phyloP scores from a whole-genome alignment of 1,284 basidiomycete species.

The Meira miltonrushii region DNA sequence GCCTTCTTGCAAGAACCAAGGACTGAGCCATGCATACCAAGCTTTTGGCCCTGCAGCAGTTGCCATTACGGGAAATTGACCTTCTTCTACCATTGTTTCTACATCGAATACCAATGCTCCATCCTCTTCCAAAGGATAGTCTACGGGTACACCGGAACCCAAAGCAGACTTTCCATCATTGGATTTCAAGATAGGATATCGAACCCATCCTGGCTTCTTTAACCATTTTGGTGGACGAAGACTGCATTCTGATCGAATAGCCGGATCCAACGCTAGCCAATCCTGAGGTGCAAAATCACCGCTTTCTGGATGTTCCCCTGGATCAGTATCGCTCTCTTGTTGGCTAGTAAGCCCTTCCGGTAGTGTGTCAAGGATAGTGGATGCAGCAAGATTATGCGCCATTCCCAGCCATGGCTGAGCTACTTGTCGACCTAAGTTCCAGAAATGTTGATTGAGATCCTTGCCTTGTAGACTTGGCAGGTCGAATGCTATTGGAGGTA shows the following conservation, averaged over 20 bases:
- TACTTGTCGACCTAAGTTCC: constrained; percentile 66
- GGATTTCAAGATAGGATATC: constrained; percentile 62
- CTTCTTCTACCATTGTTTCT: constrained; percentile 80
- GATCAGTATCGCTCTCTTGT: constrained; percentile 18
- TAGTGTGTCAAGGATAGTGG: constrained; percentile 60
- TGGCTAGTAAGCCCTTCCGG: constrained; percentile 50
- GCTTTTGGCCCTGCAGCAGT: constrained; percentile 74
- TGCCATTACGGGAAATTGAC: constrained; percentile 81
- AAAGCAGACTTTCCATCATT: constrained; percentile 27
- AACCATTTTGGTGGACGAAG: constrained; percentile 66
- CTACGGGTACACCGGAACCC: constrained; percentile 46
- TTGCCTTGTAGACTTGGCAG: constrained; percentile 78
- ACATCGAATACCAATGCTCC: constrained; percentile 83
- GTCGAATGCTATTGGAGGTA: constrained; percentile 72
- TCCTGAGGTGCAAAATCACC: constrained; percentile 15
- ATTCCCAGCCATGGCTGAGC: constrained; percentile 78
- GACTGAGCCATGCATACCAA: constrained; percentile 96
- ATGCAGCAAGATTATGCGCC: constrained; percentile 63
- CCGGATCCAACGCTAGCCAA: constrained; percentile 40
- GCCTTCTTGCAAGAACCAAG: constrained; percentile 75
- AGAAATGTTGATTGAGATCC: constrained; percentile 83
- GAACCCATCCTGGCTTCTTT: constrained; percentile 79
- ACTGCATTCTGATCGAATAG: constrained; percentile 24
- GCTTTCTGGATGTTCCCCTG: not conserved
- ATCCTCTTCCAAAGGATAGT: constrained; percentile 58